Conservation (phyloP, 768 basidiomycete species). For the Leccinellum albellum region DNA sequence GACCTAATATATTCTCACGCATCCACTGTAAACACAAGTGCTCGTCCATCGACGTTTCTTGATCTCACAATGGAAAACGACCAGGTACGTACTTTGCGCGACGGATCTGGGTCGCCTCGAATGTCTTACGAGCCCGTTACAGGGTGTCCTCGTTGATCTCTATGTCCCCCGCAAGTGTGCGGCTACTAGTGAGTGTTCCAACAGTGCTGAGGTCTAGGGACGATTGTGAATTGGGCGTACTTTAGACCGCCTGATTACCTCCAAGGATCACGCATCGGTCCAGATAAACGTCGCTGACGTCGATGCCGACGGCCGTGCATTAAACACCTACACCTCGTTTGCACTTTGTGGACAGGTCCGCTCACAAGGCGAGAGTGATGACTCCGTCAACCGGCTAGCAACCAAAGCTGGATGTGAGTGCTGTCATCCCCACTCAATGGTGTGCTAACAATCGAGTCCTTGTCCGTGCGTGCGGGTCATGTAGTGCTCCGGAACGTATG, state of each 20-base stretch:
- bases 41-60: conserved; percentile 3
- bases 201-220: neutral
- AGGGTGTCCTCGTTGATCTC: conserved; percentile 99
- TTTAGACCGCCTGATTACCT: conserved; percentile 93
- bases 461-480: conserved; percentile 6
- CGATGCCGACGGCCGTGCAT: conserved; percentile 80
- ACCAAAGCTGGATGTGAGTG: conserved; percentile 91
- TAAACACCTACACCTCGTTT: conserved; percentile 81
- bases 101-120: neutral
- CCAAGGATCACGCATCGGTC: conserved; percentile 98
- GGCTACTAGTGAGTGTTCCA: conserved; percentile 77
- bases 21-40: conserved; percentile 4
- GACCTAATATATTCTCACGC: conserved; percentile 26
- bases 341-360: conserved; percentile 93
- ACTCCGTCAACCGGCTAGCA: conserved; percentile 93
- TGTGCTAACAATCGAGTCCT: conserved; percentile 8
- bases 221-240: conserved; percentile 2
- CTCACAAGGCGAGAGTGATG: conserved; percentile 94
- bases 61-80: conserved; percentile 81
- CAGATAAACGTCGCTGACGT: conserved; percentile 95
- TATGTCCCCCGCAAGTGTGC: conserved; percentile 99
- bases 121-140: conserved; percentile 4
- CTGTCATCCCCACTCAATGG: neutral
- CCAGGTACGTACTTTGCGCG: conserved; percentile 49
- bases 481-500: conserved; percentile 94